Evolutionary conservation across 352 stramenopile species (phyloP), one percentile per base, ranked within the genome.

Genomic region (Phytophthora aleatoria): DNA sequence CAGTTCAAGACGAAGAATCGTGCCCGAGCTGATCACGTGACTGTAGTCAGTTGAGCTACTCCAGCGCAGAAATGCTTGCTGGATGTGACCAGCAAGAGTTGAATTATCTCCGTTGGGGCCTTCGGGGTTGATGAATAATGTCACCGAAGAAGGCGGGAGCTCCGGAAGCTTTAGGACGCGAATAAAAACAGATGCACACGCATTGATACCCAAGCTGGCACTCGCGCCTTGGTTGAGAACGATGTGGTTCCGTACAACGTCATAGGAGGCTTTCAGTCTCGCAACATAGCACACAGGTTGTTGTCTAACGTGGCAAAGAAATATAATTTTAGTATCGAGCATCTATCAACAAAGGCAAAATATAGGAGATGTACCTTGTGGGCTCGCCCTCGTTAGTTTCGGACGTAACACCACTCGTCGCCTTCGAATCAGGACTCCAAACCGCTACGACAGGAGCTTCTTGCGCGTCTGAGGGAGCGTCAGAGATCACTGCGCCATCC

Each of bases 91-190:
- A 11, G 52, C 16, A 9, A 71, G 43, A 3, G 30, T 33, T 31
- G 58, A 35, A 5, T 41, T 41, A 41, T 35, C 39, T 16, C 39
- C 57, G 13, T 67, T 51, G 4, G 27, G 41, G 6, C 16, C 10
- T 39, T 74, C 56, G 2, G 47, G 24, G n/a, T 53, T 57, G 12
- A 74, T 64, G 28, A 57, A 64, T 35, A 87, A 50, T 1, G 57
- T 70, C 35, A 85, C 52, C 20, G 50, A 64, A 39, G 65, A 51
- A 28, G 74, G 71, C 13, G 66, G 61, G 3, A 82, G 61, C 27
- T 83, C 72, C 3, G 83, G 83, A 13, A 89, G 57, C 16, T 73
- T 81, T 11, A 90, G 47, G n/a, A 91, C 77, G 24, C 83, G 79
- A 4, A 90, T 50, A 15, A 77, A 73, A 1, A 91, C 26, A 2